Evolutionary conservation across 2,329 filamentous ascomycete species (phyloP).

Genomic region (Fusarium nelsonii): DNA sequence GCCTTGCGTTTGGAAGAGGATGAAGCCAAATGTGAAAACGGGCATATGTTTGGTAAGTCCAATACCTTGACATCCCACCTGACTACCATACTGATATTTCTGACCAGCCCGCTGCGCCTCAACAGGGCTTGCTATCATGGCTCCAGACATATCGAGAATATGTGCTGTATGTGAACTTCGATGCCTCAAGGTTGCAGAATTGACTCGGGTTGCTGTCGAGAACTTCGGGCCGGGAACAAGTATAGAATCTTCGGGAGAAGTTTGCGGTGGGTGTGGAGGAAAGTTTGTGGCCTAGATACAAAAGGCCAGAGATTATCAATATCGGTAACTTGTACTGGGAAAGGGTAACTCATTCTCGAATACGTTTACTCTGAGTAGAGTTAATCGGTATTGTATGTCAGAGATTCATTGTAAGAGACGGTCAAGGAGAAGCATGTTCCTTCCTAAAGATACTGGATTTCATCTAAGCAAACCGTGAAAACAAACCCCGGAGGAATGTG

Average conservation of each 20-base stretch:
- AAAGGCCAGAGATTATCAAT: background rate
- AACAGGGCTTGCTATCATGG: conserved; percentile 66
- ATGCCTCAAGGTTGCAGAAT: conserved; percentile 60
- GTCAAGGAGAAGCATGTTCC: background rate
- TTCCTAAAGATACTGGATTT: too few species aligned
- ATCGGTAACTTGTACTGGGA: background rate
- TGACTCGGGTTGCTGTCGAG: conserved; percentile 53
- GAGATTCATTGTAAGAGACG: background rate
- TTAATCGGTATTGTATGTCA: background rate
- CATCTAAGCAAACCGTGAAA: too few species aligned
- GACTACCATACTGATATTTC: conserved; percentile 4
- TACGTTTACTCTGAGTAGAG: background rate
- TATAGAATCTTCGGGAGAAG: conserved; percentile 51
- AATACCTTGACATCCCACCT: background rate
- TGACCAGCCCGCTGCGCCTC: conserved; percentile 64
- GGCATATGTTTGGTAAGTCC: conserved; percentile 57
- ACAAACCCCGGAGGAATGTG: too few species aligned
- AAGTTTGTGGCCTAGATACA: conserved; percentile 56
- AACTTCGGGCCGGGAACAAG: conserved; percentile 48
- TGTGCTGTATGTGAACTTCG: conserved; percentile 68
- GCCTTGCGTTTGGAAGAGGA: conserved; percentile 51
- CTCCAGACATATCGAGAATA: conserved; percentile 64
- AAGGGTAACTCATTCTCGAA: background rate
- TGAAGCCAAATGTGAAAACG: conserved; percentile 56
- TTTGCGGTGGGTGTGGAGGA: conserved; percentile 57